Evolutionary conservation across 345 rosid genomes (phyloP).

Genomic region (Eucalyptus cloeziana): DNA sequence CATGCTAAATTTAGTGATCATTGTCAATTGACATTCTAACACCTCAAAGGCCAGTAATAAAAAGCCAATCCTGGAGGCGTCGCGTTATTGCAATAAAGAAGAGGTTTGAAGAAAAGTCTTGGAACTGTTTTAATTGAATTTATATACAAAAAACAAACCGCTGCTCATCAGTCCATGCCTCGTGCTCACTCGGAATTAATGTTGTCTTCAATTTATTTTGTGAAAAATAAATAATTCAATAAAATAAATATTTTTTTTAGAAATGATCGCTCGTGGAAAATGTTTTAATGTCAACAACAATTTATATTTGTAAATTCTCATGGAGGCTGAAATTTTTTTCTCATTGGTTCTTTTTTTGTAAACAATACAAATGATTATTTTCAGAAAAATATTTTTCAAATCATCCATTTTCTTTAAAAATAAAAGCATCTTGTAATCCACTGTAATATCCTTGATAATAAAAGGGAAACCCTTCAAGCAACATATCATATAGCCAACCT

Average conservation of each 20-base stretch:
- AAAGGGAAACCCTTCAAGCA: neutral
- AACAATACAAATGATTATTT: neutral
- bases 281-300: neutral
- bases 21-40: neutral
- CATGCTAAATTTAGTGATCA: neutral
- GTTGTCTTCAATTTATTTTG: no score
- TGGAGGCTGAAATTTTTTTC: neutral
- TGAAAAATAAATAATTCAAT: fast-evolving
- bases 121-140: neutral
- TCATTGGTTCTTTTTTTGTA: neutral
- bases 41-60: neutral
- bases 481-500: neutral
- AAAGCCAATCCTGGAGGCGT: neutral
- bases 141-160: neutral
- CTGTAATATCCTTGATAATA: neutral
- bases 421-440: fast-evolving
- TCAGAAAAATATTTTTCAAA: neutral
- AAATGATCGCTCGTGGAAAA: neutral
- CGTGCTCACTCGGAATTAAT: no score
- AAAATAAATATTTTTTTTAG: no score
- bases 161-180: no score
- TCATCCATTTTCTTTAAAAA: neutral
- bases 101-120: neutral
- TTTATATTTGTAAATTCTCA: neutral
- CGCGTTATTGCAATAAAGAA: neutral